phyloP scores from a whole-genome alignment of 2,329 filamentous ascomycete genomes.

The Aspergillus puulaauensis region DNA sequence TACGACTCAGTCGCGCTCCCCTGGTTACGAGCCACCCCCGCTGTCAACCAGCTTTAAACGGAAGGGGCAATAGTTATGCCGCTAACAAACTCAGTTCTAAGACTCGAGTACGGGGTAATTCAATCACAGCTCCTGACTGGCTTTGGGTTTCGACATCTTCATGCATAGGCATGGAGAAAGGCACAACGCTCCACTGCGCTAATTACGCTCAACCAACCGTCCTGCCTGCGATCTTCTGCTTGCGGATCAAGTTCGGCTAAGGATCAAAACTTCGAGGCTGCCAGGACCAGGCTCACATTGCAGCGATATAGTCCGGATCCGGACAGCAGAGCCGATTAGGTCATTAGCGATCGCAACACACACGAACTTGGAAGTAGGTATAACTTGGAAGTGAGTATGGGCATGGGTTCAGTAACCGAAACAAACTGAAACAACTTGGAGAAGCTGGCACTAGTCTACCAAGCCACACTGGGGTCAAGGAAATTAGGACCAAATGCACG shows the following conservation, averaged over 20 bases:
- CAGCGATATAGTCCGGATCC: no score
- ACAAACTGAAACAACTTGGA: no score
- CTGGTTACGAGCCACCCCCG: background rate
- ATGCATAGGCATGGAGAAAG: slow-evolving; percentile 1
- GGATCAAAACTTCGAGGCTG: background rate
- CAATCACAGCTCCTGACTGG: background rate
- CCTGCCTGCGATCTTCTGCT: background rate
- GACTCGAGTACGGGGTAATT: slow-evolving; percentile 6
- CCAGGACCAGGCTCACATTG: no score
- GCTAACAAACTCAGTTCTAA: background rate
- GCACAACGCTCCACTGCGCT: slow-evolving; percentile 2
- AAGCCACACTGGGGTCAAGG: no score
- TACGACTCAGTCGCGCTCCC: no score
- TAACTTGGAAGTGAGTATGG: no score
- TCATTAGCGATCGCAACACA: no score
- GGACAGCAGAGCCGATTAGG: no score
- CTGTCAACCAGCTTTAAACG: background rate
- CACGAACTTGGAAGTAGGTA: no score
- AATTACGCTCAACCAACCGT: slow-evolving; percentile 1
- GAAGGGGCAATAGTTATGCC: background rate
- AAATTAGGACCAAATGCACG: no score
- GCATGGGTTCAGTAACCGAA: no score
- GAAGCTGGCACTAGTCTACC: no score
- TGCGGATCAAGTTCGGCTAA: background rate
- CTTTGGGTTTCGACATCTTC: background rate